Base-by-base conservation (phyloP, 164 flowering plant genomes). In the Berberis thunbergii region DNA sequence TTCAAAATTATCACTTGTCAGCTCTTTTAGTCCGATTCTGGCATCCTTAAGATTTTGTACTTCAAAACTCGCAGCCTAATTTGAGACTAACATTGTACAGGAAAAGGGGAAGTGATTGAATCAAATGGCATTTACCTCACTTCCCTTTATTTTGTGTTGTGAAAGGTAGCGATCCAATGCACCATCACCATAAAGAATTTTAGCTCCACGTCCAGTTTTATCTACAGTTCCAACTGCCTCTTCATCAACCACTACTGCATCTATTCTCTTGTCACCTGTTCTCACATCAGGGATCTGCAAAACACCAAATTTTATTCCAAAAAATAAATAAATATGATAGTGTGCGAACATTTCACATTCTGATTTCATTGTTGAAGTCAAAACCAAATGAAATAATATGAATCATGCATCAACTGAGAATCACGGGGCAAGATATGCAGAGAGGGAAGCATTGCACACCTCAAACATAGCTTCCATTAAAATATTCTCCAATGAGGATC, bases 391-490 rank as follows among this genome's bases (percentile, higher is more conserved):
- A 26, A 52, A 26, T 26, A 12, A 11, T 6, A 48, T 7, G 10
- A 48, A 7, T 48, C 10, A 11, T 48, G 50, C 50, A 48, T 48
- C 26, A 26, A 26, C 7, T 11, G 10, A 48, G 7, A 6, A 48
- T 48, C 50, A 48, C 7, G 10, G 10, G 10, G 10, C 10, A 26
- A 48, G 9, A 48, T 11, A 48, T 48, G 26, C 43, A 6, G 54
- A 38, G 39, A 48, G 10, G n/a, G 41, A 3, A 60, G 57, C 4
- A 60, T 60, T 43, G 45, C 69, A 67, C 73, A 91, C 98, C 95
- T 92, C 98, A 69, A 83, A 92, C 98, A 92, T 92, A 8, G 98
- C 84, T 59, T 92, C 96, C 87, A 83, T 87, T 76, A 92, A 74
- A 54, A 86, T 80, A 61, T 67, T 89, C 77, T 92, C 98, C 63